Evolutionary conservation across 495 filamentous ascomycete genomes (phyloP).

Genomic region (Margaritispora aquatica): DNA sequence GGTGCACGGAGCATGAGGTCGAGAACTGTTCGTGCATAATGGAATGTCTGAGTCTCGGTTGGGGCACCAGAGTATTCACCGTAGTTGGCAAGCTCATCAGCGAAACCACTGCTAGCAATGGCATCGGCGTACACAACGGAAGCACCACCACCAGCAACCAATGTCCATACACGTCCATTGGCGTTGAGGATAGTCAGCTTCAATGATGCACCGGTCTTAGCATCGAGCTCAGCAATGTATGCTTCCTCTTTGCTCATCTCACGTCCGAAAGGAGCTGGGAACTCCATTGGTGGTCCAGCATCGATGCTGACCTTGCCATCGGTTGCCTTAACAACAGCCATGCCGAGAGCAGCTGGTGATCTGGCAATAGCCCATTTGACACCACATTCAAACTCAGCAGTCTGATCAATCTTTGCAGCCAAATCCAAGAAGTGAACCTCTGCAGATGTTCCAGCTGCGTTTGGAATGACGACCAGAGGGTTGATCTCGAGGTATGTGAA

Average conservation of each 20-base stretch:
- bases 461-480: conserved; percentile 95
- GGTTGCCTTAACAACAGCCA: conserved; percentile 52
- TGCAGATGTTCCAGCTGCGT: conserved; percentile 82
- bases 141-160: conserved; percentile 98
- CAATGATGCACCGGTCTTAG: conserved; percentile 97
- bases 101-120: conserved; percentile 94
- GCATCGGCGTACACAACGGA: conserved; percentile 99
- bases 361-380: conserved; percentile 97
- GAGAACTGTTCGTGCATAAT: conserved; percentile 94
- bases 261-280: conserved; percentile 97
- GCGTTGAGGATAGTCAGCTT: conserved; percentile 96
- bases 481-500: conserved; percentile 99
- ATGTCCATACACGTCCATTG: conserved; percentile 89
- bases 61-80: conserved; percentile 99
- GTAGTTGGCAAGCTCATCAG: conserved; percentile 97
- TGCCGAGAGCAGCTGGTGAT: conserved; percentile 77
- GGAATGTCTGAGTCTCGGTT: conserved; percentile 96
- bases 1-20: conserved; percentile 97
- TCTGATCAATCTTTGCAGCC: conserved; percentile 98
- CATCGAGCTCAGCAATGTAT: conserved; percentile 96
- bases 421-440: conserved; percentile 97
- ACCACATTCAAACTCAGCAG: conserved; percentile 98
- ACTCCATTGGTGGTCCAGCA: conserved; percentile 96
- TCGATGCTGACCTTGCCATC: conserved; percentile 83
- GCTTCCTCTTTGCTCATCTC: conserved; percentile 97